These are phyloP conservation scores for Apiospora arundinis DNA, from an alignment of 2,329 filamentous ascomycete genomes.

Conservation along the genomic window DNA sequence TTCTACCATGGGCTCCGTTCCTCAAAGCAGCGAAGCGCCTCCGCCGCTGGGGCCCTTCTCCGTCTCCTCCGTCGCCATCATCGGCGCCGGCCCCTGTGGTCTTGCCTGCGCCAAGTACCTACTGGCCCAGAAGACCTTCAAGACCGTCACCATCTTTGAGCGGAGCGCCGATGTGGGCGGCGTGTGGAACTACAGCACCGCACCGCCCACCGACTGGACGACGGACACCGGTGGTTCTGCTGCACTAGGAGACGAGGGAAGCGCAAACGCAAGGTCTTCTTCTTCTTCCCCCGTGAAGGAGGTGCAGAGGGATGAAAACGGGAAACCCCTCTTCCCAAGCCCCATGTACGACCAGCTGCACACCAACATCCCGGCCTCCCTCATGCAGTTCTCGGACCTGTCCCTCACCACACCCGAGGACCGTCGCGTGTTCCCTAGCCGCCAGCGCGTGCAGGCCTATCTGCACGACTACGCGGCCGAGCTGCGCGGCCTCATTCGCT, in stretches of 20 bases:
- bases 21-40: neutral
- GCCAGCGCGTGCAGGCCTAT: constrained; percentile 75
- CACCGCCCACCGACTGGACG: constrained; percentile 42
- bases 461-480: constrained; percentile 74
- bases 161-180: constrained; percentile 80
- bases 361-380: constrained; percentile 81
- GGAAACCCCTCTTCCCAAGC: constrained; percentile 71
- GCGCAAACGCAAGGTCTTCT: too few species aligned
- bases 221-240: neutral
- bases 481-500: constrained; percentile 69
- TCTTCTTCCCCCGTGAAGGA: constrained; percentile 50
- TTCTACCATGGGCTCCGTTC: constrained; percentile 31
- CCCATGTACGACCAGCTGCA: constrained; percentile 84
- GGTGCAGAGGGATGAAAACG: constrained; percentile 66
- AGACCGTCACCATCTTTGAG: constrained; percentile 79
- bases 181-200: constrained; percentile 80
- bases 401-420: constrained; percentile 61
- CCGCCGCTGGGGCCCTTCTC: constrained; percentile 44
- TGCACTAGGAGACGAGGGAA: constrained; percentile 33
- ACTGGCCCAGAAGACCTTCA: constrained; percentile 70
- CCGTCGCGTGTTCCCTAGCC: constrained; percentile 75
- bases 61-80: constrained; percentile 72
- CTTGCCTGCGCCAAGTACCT: constrained; percentile 83
- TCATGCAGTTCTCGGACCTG: constrained; percentile 83
- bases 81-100: constrained; percentile 84